Evolutionary conservation across 768 basidiomycete species (phyloP).

Genomic region (Naganishia friedmannii): DNA sequence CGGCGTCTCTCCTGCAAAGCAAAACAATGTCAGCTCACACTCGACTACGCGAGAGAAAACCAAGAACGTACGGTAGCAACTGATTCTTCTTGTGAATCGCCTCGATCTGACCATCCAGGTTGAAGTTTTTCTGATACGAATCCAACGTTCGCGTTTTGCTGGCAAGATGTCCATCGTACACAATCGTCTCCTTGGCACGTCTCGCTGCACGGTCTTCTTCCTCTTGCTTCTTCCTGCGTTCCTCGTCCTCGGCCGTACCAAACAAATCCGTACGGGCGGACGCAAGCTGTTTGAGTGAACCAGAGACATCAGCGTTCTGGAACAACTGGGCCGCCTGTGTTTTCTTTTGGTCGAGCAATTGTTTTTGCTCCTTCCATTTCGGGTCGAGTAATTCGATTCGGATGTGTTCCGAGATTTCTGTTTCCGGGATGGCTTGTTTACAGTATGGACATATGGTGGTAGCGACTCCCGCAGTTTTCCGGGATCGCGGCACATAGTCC

Average conservation of each 20-base stretch:
- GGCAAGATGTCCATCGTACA: conserved; percentile 98
- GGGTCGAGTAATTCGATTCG: conserved; percentile 97
- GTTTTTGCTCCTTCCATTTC: conserved; percentile 94
- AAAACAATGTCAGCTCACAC: neutral
- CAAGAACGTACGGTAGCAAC: conserved; percentile 68
- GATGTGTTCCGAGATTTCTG: conserved; percentile 95
- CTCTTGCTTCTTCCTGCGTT: conserved; percentile 69
- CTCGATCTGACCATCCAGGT: conserved; percentile 96
- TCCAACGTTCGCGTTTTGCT: conserved; percentile 87
- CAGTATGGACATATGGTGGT: conserved; percentile 89
- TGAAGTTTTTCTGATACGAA: conserved; percentile 88
- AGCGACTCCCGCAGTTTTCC: conserved; percentile 63
- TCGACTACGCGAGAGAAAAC: neutral
- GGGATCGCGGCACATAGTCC: conserved; percentile 74
- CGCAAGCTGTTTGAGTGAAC: conserved; percentile 87
- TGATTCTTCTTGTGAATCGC: conserved; percentile 92
- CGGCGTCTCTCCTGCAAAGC: neutral
- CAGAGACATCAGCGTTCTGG: conserved; percentile 79
- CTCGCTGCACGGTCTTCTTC: conserved; percentile 76
- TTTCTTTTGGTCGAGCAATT: conserved; percentile 80
- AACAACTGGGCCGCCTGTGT: conserved; percentile 56
- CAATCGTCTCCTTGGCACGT: conserved; percentile 87
- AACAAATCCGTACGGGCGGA: conserved; percentile 97
- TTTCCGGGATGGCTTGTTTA: conserved; percentile 91
- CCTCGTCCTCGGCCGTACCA: conserved; percentile 89